A percentile compares a stretch with the other conserved stretches of the same genome.
phyloP scores from a whole-genome alignment of 208 protist species.

The Wallacemonas rigidus region DNA sequence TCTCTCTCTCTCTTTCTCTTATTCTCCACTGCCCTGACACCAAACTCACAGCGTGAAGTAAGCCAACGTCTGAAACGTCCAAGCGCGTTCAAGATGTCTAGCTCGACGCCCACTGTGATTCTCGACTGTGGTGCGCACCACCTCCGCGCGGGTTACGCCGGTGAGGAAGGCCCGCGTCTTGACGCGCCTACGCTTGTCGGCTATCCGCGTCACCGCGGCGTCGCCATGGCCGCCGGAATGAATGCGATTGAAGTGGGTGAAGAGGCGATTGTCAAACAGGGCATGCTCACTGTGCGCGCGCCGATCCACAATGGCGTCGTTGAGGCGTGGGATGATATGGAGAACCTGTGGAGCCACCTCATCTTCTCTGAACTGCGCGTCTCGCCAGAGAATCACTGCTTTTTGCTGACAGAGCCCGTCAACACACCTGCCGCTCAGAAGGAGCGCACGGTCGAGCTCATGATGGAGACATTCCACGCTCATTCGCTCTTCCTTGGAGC shows the following conservation, averaged over 20 bases:
- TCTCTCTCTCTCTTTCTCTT: too few species aligned
- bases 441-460: constrained; percentile 91
- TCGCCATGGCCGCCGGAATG: constrained; percentile 92
- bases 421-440: constrained; percentile 80
- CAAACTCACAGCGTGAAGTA: too few species aligned
- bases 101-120: constrained; percentile 40
- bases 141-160: constrained; percentile 85
- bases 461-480: constrained; percentile 95
- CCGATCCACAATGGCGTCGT: constrained; percentile 85
- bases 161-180: constrained; percentile 79
- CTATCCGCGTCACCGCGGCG: constrained; percentile 84
- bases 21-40: too few species aligned
- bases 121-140: constrained; percentile 83
- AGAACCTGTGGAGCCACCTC: constrained; percentile 91
- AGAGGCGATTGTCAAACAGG: constrained; percentile 81
- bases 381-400: constrained; percentile 89
- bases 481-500: constrained; percentile 91
- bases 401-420: constrained; percentile 87
- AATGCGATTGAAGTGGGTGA: constrained; percentile 90
- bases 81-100: constrained; percentile 4
- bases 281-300: constrained; percentile 66
- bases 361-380: constrained; percentile 92
- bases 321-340: constrained; percentile 91
- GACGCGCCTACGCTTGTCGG: constrained; percentile 90
- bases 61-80: too few species aligned